A percentile compares a stretch with the other conserved stretches of the same genome.
These are phyloP conservation scores for Phylloporus rhodoxanthus DNA, from an alignment of 768 basidiomycete genomes.

Conservation along the genomic window DNA sequence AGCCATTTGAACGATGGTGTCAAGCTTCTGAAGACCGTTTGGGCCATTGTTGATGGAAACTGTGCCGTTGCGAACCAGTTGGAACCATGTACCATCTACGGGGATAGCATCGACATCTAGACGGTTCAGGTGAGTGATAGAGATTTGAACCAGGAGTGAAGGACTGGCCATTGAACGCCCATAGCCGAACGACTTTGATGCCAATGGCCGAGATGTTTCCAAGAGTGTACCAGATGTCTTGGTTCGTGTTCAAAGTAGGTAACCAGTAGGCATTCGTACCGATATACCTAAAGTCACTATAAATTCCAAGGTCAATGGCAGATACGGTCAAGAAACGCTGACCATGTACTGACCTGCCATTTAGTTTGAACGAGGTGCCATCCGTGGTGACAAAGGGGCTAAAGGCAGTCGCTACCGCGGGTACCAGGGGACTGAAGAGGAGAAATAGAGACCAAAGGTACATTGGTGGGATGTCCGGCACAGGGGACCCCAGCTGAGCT, in stretches of 20 bases:
- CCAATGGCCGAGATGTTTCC: conserved; percentile 51
- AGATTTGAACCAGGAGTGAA: neutral
- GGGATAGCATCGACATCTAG: conserved; percentile 51
- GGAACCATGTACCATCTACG: conserved; percentile 58
- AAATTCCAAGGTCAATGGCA: conserved; percentile 17
- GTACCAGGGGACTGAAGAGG: conserved; percentile 29
- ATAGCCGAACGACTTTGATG: conserved; percentile 56
- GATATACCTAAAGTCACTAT: conserved; percentile 37
- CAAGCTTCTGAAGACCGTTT: conserved; percentile 59
- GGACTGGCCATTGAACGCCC: conserved; percentile 63
- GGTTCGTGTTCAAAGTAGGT: conserved; percentile 43
- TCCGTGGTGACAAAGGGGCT: conserved; percentile 42
- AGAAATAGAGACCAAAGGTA: conserved; percentile 25
- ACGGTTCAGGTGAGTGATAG: conserved; percentile 7
- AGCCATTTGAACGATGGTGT: conserved; percentile 51
- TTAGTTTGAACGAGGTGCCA: conserved; percentile 45
- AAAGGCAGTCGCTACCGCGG: conserved; percentile 20
- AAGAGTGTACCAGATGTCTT: conserved; percentile 55
- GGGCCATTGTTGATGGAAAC: conserved; percentile 51
- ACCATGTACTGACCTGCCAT: conserved; percentile 41
- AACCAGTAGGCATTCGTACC: conserved; percentile 71
- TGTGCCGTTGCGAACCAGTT: conserved; percentile 51
- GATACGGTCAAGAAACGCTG: neutral
- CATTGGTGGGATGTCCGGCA: conserved; percentile 31
- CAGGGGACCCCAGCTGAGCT: neutral